phyloP scores from a whole-genome alignment of 371 early-diverging fungal genomes.

The Syncephalastrum contaminatum region DNA sequence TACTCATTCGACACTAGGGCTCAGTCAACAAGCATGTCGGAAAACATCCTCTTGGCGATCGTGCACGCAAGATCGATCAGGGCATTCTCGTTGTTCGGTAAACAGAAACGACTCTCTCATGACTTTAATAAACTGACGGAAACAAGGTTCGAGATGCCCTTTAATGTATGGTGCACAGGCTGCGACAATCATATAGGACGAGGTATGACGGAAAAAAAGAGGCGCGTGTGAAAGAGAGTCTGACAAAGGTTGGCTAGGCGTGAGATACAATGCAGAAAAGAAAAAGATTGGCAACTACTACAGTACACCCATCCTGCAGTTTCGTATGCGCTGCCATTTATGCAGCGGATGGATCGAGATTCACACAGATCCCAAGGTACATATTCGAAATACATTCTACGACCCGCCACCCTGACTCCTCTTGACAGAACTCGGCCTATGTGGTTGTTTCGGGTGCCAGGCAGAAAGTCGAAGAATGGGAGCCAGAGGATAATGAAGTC shows the following conservation, averaged over 20 bases:
- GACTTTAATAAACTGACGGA: background rate
- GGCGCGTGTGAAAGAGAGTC: background rate
- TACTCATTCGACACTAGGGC: conserved; percentile 38
- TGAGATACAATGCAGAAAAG: conserved; percentile 94
- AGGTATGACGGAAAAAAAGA: conserved; percentile 58
- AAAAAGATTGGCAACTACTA: conserved; percentile 88
- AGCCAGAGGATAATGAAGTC: conserved; percentile 70
- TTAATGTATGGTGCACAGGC: conserved; percentile 86
- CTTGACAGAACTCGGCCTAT: conserved; percentile 72
- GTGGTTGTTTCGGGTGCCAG: conserved; percentile 76
- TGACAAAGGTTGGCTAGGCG: conserved; percentile 49
- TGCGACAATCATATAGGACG: conserved; percentile 85
- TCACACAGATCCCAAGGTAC: conserved; percentile 94
- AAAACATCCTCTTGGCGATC: conserved; percentile 85
- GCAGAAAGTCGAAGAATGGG: conserved; percentile 74
- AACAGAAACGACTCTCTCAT: background rate
- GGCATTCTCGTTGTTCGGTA: conserved; percentile 88
- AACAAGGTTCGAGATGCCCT: conserved; percentile 86
- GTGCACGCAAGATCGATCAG: conserved; percentile 88
- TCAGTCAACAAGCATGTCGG: conserved; percentile 84
- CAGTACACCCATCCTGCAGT: conserved; percentile 84
- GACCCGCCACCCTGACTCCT: too few species aligned
- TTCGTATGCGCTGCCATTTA: conserved; percentile 92
- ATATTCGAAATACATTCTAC: too few species aligned
- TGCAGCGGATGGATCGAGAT: conserved; percentile 90